phyloP scores from a whole-genome alignment of 345 rosid species.

The Dipteronia dyeriana region DNA sequence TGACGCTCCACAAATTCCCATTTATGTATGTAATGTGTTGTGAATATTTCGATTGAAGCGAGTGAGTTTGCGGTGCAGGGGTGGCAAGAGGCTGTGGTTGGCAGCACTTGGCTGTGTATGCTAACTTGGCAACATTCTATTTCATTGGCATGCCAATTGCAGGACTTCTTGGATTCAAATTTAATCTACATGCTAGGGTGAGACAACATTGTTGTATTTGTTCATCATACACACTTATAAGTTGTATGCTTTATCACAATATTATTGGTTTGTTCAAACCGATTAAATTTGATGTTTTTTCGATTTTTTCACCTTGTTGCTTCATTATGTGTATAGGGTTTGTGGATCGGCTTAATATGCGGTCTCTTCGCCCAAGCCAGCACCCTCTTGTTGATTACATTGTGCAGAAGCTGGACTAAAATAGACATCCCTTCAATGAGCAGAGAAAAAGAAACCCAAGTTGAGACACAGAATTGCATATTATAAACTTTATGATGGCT shows the following conservation, averaged over 20 bases:
- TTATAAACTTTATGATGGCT: too few species aligned
- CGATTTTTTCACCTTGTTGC: neutral
- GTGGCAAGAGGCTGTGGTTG: conserved; percentile 78
- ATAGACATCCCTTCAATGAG: conserved; percentile 10
- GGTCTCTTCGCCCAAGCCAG: conserved; percentile 40
- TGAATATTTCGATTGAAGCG: neutral
- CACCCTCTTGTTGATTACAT: conserved; percentile 45
- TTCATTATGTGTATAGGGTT: conserved; percentile 40
- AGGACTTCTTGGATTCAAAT: conserved; percentile 51
- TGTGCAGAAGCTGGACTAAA: conserved; percentile 52
- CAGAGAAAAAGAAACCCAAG: neutral
- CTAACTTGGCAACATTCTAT: conserved; percentile 55
- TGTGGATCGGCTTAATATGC: conserved; percentile 42
- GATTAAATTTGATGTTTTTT: too few species aligned
- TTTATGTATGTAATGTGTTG: too few species aligned
- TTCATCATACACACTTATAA: neutral
- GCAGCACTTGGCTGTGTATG: conserved; percentile 54
- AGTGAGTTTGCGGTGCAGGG: conserved; percentile 32
- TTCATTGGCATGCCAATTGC: conserved; percentile 53
- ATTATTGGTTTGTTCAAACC: neutral
- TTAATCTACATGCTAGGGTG: conserved; percentile 53
- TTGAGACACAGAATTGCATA: neutral
- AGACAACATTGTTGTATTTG: neutral
- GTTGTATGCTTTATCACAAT: neutral
- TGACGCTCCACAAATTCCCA: too few species aligned